Evolutionary conservation across 1,139 yeast species (phyloP), one percentile per base, ranked within the genome.

Genomic region (Protomyces arabidopsidicola): DNA sequence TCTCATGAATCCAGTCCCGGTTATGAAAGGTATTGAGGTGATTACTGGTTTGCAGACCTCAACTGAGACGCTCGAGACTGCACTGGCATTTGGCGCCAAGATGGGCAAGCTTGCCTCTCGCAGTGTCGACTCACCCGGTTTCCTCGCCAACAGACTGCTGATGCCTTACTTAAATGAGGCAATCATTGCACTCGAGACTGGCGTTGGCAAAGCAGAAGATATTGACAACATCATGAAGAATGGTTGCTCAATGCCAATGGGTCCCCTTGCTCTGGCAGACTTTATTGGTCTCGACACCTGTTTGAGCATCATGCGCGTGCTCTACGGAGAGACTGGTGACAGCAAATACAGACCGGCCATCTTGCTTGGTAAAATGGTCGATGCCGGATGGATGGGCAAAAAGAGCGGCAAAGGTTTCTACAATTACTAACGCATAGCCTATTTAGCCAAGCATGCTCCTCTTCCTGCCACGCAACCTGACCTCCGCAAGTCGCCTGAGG

Each of bases 401-500:
- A 78, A 78, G 71, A 63, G 74, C 35, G 80, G 81, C 50, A 73
- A 72, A 65, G 81, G 81, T 0, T 78, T 78, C 70, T 78, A 78
- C 71, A 76, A 76, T 48, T 78, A 77, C 62, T 58, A 18, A 20
- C 0, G 22, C 20, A 5, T 5, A 16, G n/a, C 14, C 18, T 42
- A 0, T 2, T 69, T 71, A 88, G 12, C 98, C 98, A 60, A 91
- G 78, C 97, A 91, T 89, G 68, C 96, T 87, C 75, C 98, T 82
- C 81, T 93, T 93, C 70, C 99, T 81, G 1, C 99, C 99, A 72
- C 98, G 82, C 76, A 87, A 75, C 70, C 98, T 79, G 1, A 93
- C 98, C 60, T 88, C 95, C 64, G 86, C 89, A 64, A 93, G 80
- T 71, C 91, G 81, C 65, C 78, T 78, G 65, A 83, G 70, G 0